Evolutionary conservation across 2,329 filamentous ascomycete species (phyloP).

Genomic region (Knufia fluminis): DNA sequence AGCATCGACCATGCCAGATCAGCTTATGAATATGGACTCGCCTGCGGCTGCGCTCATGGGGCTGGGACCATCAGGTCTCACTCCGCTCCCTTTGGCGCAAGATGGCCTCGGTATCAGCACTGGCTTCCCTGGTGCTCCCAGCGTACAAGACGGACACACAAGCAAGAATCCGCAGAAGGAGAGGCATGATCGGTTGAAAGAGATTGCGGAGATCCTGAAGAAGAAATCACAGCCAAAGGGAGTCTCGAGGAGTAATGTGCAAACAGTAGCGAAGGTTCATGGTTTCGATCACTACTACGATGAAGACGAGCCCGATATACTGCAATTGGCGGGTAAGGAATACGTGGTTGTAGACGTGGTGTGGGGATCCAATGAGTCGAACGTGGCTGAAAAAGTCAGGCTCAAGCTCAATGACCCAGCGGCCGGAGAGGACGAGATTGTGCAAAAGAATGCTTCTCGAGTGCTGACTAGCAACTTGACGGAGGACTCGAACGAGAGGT

Average conservation of each 20-base stretch:
- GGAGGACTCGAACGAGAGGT: conserved; percentile 24
- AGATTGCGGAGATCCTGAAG: conserved; percentile 33
- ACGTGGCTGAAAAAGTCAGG: conserved; percentile 35
- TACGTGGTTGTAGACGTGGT: conserved; percentile 39
- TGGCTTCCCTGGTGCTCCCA: conserved; percentile 33
- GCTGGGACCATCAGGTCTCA: conserved; percentile 18
- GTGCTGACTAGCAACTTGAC: conserved; percentile 34
- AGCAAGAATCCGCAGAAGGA: conserved; percentile 35
- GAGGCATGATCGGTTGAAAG: conserved; percentile 32
- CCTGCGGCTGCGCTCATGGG: conserved; percentile 34
- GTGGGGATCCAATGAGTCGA: conserved; percentile 27
- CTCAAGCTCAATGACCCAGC: conserved; percentile 34
- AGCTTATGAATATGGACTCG: conserved; percentile 36
- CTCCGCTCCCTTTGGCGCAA: conserved; percentile 14
- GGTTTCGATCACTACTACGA: conserved; percentile 40
- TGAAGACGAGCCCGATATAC: conserved; percentile 28
- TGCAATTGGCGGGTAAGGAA: conserved; percentile 38
- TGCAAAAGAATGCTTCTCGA: conserved; percentile 34
- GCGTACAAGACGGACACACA: conserved; percentile 30
- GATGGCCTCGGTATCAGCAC: conserved; percentile 32
- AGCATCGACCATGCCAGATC: conserved; percentile 29
- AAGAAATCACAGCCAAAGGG: conserved; percentile 34
- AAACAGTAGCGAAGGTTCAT: conserved; percentile 34
- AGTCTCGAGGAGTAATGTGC: conserved; percentile 35
- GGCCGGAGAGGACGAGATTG: conserved; percentile 29